phyloP scores from a whole-genome alignment of 345 rosid species.

The Tarenaya hassleriana region DNA sequence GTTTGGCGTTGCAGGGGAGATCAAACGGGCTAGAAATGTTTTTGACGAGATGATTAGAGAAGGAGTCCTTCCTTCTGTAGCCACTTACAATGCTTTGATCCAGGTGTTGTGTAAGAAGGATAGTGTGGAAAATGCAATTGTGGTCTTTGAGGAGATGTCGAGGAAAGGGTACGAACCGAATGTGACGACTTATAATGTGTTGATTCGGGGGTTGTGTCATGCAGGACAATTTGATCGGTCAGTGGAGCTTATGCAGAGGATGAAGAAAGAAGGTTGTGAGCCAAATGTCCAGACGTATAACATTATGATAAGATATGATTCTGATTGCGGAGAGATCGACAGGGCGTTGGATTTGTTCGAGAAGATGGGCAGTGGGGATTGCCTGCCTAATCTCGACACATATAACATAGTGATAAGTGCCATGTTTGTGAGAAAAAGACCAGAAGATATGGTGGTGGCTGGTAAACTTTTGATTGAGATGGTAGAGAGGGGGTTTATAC shows the following conservation, averaged over 20 bases:
- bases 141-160: constrained; percentile 72
- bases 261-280: constrained; percentile 54
- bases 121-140: constrained; percentile 60
- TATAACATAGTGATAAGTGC: constrained; percentile 68
- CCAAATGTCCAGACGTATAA: constrained; percentile 83
- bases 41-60: constrained; percentile 63
- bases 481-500: constrained; percentile 88
- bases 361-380: constrained; percentile 54
- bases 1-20: constrained; percentile 69
- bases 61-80: constrained; percentile 82
- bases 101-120: constrained; percentile 93
- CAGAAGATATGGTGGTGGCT: constrained; percentile 68
- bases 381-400: constrained; percentile 86
- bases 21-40: constrained; percentile 49
- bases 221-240: constrained; percentile 59
- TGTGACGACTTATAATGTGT: constrained; percentile 54
- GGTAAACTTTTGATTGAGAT: constrained; percentile 79
- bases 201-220: constrained; percentile 81
- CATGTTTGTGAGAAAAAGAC: constrained; percentile 85
- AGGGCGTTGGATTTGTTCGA: constrained; percentile 54
- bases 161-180: constrained; percentile 68
- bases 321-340: constrained; percentile 64
- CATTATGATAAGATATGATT: constrained; percentile 57
- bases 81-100: constrained; percentile 78
- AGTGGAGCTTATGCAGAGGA: constrained; percentile 51